Evolutionary conservation across 148 eudicot species (phyloP), one percentile per base, ranked within the genome.

Genomic region (Polygonum aviculare): DNA sequence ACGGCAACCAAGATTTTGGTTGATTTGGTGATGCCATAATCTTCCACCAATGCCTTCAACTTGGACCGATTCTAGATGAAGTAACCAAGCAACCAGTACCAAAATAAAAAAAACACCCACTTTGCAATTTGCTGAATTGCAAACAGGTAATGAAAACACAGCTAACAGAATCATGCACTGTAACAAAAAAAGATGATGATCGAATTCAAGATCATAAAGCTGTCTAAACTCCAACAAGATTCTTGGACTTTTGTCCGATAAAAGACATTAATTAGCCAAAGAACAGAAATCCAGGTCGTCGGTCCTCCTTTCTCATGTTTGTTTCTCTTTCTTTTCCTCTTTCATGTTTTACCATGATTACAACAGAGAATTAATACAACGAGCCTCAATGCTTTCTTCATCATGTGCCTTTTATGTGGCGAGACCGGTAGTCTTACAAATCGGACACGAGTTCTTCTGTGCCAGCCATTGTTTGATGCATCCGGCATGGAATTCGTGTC

Each of bases 401-500:
- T 60, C 67, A 3, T 10, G 67, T 3, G 18, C 1, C 48, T 12
- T 71, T 83, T 80, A 83, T 48, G 83, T 72, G 19, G 69, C 77
- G 76, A 89, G 69, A 19, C 77, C 97, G 19, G 86, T 82, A 77
- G 55, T 76, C 74, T 88, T 88, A 78, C 97, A 91, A 65, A 91
- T 83, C 45, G 94, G 97, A 81, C 97, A 91, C 9, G 84, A 49
- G 47, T 91, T 91, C 84, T 91, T 91, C 71, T 80, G 79, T 3
- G 41, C 63, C 18, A 91, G 77, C 97, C 97, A 90, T 55, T 88
- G 87, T 55, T 84, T 88, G 74, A 91, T 83, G 84, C 97, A 91
- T 47, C 70, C 77, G 22, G 86, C 76, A 73, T 91, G 97, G 69
- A 86, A 91, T 67, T 89, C 92, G 40, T 91, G 97, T 59, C 89